Base-by-base conservation (phyloP, 805 yeast species). In the Metschnikowia continentalis region DNA sequence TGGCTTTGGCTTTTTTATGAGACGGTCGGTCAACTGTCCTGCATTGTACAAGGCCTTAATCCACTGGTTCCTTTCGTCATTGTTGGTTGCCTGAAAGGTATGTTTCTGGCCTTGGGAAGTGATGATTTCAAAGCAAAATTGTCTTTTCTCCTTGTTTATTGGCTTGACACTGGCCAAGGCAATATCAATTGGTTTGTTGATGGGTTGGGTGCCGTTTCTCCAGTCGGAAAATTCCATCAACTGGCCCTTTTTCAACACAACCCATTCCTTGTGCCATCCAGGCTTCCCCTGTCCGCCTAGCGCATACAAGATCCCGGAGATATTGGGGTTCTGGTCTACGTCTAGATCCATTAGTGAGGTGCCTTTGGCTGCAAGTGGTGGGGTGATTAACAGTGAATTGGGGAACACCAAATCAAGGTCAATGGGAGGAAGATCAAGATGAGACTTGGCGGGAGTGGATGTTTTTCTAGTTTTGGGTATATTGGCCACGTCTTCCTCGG, bases 191-290 rank as follows among this genome's bases (percentile, higher is more conserved):
- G 94, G 90, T 19, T 76, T 77, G 54, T 82, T 78, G 54, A 88
- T 80, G 15, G 82, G 74, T 32, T 76, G 78, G 17, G 74, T 72
- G 19, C 89, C 89, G 50, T 76, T 80, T 58, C 91, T 79, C 94
- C 96, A 90, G 66, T 89, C 90, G 42, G 85, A 76, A 62, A 79
- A 89, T 61, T 89, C 94, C 41, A 76, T 73, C 39, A 90, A 69
- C 51, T 75, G 78, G 2, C 92, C 90, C n/a, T 81, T 79, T 13
- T 79, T 77, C 46, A 89, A 71, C 0, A 83, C 88, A 0, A 90
- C 87, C 91, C 96, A 88, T 64, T 86, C 90, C 60, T 88, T 89
- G 65, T 89, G 95, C 97, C 96, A 90, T 3, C 86, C 85, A 20
- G 73, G 79, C 52, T 79, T 79, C 0, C 83, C 82, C 51, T 79